These are phyloP conservation scores for Cadophora sp. DNA, from an alignment of 2,329 filamentous ascomycete species.

Conservation along the genomic window DNA sequence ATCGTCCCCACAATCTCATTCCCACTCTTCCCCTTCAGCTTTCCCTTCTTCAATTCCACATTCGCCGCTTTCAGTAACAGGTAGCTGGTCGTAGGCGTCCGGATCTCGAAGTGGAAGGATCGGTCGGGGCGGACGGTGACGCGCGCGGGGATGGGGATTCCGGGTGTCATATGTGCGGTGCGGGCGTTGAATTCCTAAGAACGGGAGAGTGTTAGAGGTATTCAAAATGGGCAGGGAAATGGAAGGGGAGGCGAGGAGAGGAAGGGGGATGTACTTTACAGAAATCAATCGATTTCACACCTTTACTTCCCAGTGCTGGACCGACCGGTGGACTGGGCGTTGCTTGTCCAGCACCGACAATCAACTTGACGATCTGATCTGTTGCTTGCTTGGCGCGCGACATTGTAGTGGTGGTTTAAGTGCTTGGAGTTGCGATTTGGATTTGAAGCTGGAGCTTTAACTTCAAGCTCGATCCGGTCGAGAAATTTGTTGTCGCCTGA, in stretches of 20 bases:
- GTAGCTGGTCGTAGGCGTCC: constrained; percentile 93
- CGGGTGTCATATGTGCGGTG: constrained; percentile 81
- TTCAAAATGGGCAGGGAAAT: constrained; percentile 13
- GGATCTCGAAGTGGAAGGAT: constrained; percentile 89
- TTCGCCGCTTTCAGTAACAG: constrained; percentile 85
- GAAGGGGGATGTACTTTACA: constrained; percentile 75
- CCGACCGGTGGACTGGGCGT: constrained; percentile 95
- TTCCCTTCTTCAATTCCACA: constrained; percentile 73
- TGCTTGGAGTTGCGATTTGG: background rate
- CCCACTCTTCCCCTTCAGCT: constrained; percentile 76
- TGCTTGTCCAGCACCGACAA: constrained; percentile 94
- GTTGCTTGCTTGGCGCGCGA: constrained; percentile 44
- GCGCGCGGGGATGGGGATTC: constrained; percentile 87
- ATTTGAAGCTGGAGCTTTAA: background rate
- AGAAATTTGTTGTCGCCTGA: constrained; percentile 4
- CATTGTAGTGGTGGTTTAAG: constrained; percentile 36
- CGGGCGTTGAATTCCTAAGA: constrained; percentile 93
- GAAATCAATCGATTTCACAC: constrained; percentile 99
- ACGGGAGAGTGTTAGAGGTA: constrained; percentile 4
- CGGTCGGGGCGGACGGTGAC: constrained; percentile 93
- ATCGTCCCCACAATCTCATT: constrained; percentile 83
- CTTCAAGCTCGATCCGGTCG: background rate
- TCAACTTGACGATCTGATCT: constrained; percentile 92
- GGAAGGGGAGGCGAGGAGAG: constrained; percentile 21
- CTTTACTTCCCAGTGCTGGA: constrained; percentile 94